Base-by-base conservation (phyloP, 805 yeast species). In the Candida chauliodis region DNA sequence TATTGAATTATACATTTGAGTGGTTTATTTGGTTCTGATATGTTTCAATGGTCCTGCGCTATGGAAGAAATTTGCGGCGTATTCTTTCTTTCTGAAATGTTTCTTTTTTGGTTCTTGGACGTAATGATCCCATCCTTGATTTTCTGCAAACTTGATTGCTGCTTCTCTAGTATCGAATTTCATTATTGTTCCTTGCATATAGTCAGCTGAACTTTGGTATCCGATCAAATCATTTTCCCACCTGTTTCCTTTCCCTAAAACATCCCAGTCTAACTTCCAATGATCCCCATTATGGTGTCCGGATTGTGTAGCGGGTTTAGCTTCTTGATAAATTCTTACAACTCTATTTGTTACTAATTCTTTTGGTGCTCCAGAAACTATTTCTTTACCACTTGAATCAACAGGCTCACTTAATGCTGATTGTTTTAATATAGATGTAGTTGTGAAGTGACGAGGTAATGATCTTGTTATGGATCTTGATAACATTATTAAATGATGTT, bases 141-240 rank as follows among this genome's bases (percentile, higher is more conserved):
- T 81, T 48, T 78, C 75, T 8, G 95, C 95, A 60, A 86, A 86
- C 41, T 75, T 74, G 42, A 82, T 68, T 24, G 95, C 95, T 28
- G 85, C 76, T 34, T 86, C 91, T 61, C 77, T 80, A 36, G 80
- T 68, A 53, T 79, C 83, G 58, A 86, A 86, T 57, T 79, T 79
- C 70, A 86, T 61, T 55, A 75, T 75, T 7, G 91, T 81, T 13
- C 83, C 88, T 65, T 85, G 84, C 84, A 87, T 81, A 63, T 79
- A 81, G 59, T 86, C 95, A 25, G 84, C 77, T 31, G 84, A 71
- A 32, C 85, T 76, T 53, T 84, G 90, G 69, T 84, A 86, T 18
- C 95, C 95, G 61, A 86, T 86, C 56, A 86, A 69, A 58, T 84
- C 91, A 61, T 86, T 86, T 57, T 86, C 95, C 95, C 95, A 86